phyloP scores from a whole-genome alignment of 768 basidiomycete species.

The Gymnopilus dilepis region DNA sequence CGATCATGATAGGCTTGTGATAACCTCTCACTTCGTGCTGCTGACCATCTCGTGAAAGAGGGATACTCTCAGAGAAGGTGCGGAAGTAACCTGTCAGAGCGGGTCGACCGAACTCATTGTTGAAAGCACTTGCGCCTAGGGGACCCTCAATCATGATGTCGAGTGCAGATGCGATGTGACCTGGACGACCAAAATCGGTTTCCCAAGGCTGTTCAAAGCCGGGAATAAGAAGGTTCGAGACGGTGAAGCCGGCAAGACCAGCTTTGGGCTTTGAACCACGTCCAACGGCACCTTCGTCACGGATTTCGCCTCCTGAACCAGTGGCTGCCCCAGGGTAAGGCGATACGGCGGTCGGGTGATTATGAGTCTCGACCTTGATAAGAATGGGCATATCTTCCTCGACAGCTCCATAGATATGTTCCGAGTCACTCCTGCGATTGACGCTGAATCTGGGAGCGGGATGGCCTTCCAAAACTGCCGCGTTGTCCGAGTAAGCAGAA shows the following conservation, averaged over 20 bases:
- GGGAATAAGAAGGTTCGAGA: slow-evolving; percentile 92
- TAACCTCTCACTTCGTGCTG: slow-evolving; percentile 84
- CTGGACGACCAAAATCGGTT: slow-evolving; percentile 87
- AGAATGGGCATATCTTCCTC: slow-evolving; percentile 85
- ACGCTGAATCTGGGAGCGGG: slow-evolving; percentile 76
- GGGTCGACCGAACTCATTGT: slow-evolving; percentile 97
- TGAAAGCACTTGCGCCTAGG: slow-evolving; percentile 93
- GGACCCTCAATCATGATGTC: slow-evolving; percentile 99
- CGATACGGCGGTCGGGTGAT: slow-evolving; percentile 98
- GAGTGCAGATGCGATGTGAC: slow-evolving; percentile 89
- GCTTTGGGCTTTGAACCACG: slow-evolving; percentile 96
- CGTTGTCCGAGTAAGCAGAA: slow-evolving; percentile 98
- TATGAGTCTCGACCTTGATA: slow-evolving; percentile 98
- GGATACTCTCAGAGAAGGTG: slow-evolving; percentile 85
- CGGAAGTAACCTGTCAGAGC: slow-evolving; percentile 94
- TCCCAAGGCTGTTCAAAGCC: slow-evolving; percentile 96
- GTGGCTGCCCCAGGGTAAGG: slow-evolving; percentile 99
- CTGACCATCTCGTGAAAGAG: slow-evolving; percentile 51
- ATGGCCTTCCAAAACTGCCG: slow-evolving; percentile 89
- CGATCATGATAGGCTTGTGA: slow-evolving; percentile 99
- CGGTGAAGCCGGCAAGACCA: slow-evolving; percentile 90
- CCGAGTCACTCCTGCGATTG: slow-evolving; percentile 21
- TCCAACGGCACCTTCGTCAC: slow-evolving; percentile 97
- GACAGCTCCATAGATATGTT: slow-evolving; percentile 57
- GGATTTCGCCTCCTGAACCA: slow-evolving; percentile 97